Conservation (phyloP, 495 filamentous ascomycete species). For the Saxispiralis lemnorum region DNA sequence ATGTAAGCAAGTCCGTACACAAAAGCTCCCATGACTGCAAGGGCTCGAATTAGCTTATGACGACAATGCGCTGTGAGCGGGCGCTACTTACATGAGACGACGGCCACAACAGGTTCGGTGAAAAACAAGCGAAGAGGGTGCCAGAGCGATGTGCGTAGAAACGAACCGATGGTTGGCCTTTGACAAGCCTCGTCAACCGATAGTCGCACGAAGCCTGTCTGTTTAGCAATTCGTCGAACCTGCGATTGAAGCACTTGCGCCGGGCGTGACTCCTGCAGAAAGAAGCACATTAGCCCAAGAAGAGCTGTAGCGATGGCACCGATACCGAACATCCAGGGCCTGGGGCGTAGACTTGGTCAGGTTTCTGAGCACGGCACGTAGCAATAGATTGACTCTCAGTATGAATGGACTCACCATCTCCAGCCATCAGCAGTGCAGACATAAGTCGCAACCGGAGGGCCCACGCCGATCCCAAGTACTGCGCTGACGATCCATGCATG, state of each 20-base stretch:
- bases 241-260: slow-evolving; percentile 3
- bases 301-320: slow-evolving; percentile 7
- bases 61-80: not conserved
- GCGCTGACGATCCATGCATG: slow-evolving; percentile 31
- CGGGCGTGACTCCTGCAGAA: slow-evolving; percentile 9
- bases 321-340: slow-evolving; percentile 16
- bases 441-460: slow-evolving; percentile 31
- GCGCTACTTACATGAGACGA: slow-evolving; percentile 25
- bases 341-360: slow-evolving; percentile 1
- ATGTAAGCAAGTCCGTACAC: slow-evolving; percentile 37
- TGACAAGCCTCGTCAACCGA: slow-evolving; percentile 5
- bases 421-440: slow-evolving; percentile 12
- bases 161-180: slow-evolving; percentile 23
- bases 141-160: slow-evolving; percentile 27
- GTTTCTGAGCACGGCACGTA: no score
- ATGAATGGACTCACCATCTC: slow-evolving; percentile 11
- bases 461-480: slow-evolving; percentile 29
- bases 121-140: slow-evolving; percentile 31
- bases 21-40: slow-evolving; percentile 22
- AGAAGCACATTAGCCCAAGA: not conserved
- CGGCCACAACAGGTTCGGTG: slow-evolving; percentile 33
- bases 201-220: not conserved
- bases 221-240: slow-evolving; percentile 1
- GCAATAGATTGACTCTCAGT: no score
- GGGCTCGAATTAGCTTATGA: not conserved